Conservation (phyloP, 176 grass and related monocot species). For the Bolboschoenus planiculmis region DNA sequence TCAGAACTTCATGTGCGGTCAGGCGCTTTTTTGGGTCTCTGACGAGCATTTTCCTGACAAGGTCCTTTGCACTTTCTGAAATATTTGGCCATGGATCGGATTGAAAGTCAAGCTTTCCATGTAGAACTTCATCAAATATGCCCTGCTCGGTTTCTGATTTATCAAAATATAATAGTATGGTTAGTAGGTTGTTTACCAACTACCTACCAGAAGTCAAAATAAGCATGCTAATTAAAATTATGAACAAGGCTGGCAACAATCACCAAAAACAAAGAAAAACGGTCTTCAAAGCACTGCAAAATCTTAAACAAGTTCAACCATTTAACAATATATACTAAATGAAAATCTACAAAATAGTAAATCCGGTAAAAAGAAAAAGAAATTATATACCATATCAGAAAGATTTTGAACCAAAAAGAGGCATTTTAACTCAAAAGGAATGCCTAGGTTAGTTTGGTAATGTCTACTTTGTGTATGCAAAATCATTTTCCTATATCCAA, state of each 20-base stretch:
- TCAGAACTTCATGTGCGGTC: constrained; percentile 82
- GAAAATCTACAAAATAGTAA: neutral
- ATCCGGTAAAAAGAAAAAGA: neutral
- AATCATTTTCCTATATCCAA: neutral
- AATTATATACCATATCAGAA: neutral
- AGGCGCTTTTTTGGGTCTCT: constrained; percentile 76
- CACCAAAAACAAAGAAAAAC: neutral
- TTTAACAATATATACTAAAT: neutral
- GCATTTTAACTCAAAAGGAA: neutral
- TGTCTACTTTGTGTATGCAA: neutral
- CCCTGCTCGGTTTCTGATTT: constrained; percentile 79
- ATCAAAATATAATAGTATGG: neutral
- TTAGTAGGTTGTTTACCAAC: neutral
- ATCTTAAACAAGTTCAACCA: neutral
- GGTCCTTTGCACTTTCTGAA: constrained; percentile 82
- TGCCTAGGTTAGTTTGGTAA: neutral
- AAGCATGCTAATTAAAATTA: neutral
- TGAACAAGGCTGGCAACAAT: neutral
- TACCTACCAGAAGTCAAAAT: neutral
- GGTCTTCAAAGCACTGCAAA: neutral
- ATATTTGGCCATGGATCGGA: constrained; percentile 92
- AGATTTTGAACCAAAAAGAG: neutral
- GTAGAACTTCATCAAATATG: constrained; percentile 91
- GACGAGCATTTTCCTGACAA: constrained; percentile 83
- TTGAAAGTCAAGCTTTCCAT: constrained; percentile 69